These are phyloP conservation scores for Podospora pseudocomata DNA, from an alignment of 495 filamentous ascomycete species.

Conservation along the genomic window DNA sequence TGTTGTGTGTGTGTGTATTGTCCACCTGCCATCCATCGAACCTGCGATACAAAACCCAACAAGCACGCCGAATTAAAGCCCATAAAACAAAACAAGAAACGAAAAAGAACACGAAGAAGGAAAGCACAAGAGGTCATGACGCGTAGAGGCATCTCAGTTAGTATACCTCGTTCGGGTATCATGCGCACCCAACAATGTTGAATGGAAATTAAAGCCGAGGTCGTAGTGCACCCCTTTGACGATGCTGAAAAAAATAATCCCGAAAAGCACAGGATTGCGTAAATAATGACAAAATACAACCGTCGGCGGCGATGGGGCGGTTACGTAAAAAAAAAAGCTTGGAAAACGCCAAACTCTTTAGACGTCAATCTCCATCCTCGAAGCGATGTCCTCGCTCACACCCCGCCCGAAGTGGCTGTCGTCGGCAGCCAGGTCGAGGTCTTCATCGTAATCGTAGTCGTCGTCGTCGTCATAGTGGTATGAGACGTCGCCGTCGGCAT, in stretches of 20 bases:
- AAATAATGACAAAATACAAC: neutral
- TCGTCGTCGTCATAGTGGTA: constrained; percentile 51
- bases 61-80: neutral
- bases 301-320: neutral
- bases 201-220: neutral
- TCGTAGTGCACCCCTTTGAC: neutral
- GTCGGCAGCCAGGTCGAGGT: constrained; percentile 24
- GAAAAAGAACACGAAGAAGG: neutral
- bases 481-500: constrained; percentile 50
- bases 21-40: neutral
- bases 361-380: constrained; percentile 61
- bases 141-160: constrained; percentile 2
- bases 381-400: constrained; percentile 70
- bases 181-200: neutral
- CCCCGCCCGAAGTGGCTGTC: constrained; percentile 52
- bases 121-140: constrained; percentile 3
- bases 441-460: constrained; percentile 36
- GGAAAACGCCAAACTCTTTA: constrained; percentile 10
- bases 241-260: neutral
- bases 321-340: neutral
- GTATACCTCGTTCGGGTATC: neutral
- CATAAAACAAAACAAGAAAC: constrained; percentile 11
- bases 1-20: neutral
- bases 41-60: neutral
- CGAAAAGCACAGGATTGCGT: neutral